Base-by-base conservation (phyloP, 345 rosid species). In the Rhodamnia argentea region DNA sequence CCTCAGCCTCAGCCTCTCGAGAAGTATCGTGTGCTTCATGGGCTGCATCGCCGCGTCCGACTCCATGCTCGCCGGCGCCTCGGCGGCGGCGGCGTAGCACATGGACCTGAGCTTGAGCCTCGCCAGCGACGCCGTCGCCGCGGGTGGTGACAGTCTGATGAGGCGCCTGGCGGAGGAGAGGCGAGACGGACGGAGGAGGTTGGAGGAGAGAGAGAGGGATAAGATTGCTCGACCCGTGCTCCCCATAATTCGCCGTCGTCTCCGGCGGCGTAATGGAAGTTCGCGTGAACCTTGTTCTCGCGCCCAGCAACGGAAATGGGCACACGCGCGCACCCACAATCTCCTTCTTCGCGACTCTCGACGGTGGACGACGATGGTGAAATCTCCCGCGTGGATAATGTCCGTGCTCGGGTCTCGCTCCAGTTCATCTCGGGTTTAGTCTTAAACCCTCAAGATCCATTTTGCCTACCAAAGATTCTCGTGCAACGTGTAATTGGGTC, bases 1-100 rank as follows among this genome's bases (percentile, higher is more conserved):
- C 54, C 98, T 90, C 18, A 86, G 90, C 83, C 99, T 91, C 37
- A 97, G 92, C 87, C 97, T 96, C 85, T 97, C 99, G 3, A 97
- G 92, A 58, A 97, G 92, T 86, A 97, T 91, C 51, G 95, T 86
- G 91, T 94, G 99, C 86, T 92, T 97, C 20, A 88, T 52, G 58
- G 89, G 88, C 74, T 85, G 76, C 23, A 85, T 18, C 51, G 91
- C 91, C 75, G 91, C 95, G 4, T 94, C 91, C 5, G 94, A 91
- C 5, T 92, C 95, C n/a, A 40, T 54, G 55, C 90, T 42, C 18
- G 44, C 88, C 26, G 90, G 83, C 76, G 83, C 74, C 27, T 85
- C 22, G 27, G 90, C 74, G 29, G 93, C 42, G 26, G 91, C 42
- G 56, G 91, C 75, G 86, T 91, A 89, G 92, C 93, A 93, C 78